Conservation (phyloP, 345 rosid genomes). For the Microthlaspi erraticum region DNA sequence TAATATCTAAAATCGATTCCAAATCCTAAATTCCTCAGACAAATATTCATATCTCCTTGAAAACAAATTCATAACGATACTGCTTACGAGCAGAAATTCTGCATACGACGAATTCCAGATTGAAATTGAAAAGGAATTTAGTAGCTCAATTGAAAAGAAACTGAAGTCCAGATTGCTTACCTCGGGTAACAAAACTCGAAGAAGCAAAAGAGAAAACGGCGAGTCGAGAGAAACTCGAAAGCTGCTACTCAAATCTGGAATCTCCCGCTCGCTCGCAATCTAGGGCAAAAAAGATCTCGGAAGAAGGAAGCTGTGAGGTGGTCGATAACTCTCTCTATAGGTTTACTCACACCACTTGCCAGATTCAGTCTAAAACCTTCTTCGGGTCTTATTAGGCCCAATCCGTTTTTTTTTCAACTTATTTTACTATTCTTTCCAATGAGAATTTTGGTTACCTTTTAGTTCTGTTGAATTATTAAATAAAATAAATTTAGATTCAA, state of each 20-base stretch:
- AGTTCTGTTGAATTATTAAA: neutral
- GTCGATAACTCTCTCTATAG: constrained; percentile 19
- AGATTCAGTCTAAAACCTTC: constrained; percentile 38
- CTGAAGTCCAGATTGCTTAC: too few species aligned
- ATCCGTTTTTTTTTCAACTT: neutral
- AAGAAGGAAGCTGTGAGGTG: constrained; percentile 39
- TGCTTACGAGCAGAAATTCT: neutral
- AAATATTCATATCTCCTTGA: constrained; percentile 7
- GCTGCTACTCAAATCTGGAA: constrained; percentile 36
- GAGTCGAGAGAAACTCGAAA: constrained; percentile 25
- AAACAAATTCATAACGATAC: constrained; percentile 5
- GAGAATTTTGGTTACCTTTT: neutral
- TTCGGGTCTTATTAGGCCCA: constrained; percentile 33
- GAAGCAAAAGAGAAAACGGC: constrained; percentile 16
- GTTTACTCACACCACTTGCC: constrained; percentile 12
- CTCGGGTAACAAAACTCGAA: constrained; percentile 16
- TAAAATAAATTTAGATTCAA: neutral
- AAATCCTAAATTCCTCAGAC: constrained; percentile 1
- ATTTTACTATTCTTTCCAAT: neutral
- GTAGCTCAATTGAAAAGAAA: too few species aligned
- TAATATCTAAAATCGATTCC: neutral
- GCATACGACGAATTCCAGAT: neutral
- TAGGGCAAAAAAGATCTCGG: constrained; percentile 30
- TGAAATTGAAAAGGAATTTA: constrained; percentile 25
- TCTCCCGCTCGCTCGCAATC: constrained; percentile 38